A percentile compares a stretch with the other conserved stretches of the same genome.
Conservation (phyloP, 768 basidiomycete genomes). For the Lentinula aciculospora region DNA sequence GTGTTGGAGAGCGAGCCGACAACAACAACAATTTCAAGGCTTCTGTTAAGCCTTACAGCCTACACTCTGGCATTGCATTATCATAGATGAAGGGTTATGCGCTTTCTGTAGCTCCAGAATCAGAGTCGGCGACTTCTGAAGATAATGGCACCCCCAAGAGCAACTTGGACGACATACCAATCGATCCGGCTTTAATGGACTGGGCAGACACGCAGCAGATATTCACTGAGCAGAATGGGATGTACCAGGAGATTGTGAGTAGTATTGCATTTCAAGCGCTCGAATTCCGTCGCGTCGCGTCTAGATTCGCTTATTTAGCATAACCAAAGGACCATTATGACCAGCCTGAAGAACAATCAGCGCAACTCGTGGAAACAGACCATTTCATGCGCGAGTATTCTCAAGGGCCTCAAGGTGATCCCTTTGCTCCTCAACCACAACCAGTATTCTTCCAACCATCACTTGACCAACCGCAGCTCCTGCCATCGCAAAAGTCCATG, state of each 20-base stretch:
- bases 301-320: conserved; percentile 9
- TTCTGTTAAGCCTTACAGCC: background rate
- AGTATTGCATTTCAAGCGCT: conserved; percentile 6
- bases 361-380: conserved; percentile 19
- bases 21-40: background rate
- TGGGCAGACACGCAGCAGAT: conserved; percentile 50
- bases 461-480: conserved; percentile 33
- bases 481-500: conserved; percentile 35
- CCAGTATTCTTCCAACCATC: conserved; percentile 44
- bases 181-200: conserved; percentile 69
- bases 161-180: conserved; percentile 63
- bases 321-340: background rate
- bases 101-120: background rate
- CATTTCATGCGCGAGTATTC: conserved; percentile 44
- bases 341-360: conserved; percentile 12
- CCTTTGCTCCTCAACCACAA: conserved; percentile 65
- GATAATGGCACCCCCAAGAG: background rate
- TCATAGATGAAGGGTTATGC: background rate
- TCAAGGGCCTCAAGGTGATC: conserved; percentile 77
- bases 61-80: background rate
- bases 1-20: background rate
- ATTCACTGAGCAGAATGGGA: conserved; percentile 21
- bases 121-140: background rate
- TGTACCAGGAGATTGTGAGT: conserved; percentile 22
- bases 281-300: conserved; percentile 69